Conservation (phyloP, 1,139 yeast species). For the Wickerhamomyces sp. region DNA sequence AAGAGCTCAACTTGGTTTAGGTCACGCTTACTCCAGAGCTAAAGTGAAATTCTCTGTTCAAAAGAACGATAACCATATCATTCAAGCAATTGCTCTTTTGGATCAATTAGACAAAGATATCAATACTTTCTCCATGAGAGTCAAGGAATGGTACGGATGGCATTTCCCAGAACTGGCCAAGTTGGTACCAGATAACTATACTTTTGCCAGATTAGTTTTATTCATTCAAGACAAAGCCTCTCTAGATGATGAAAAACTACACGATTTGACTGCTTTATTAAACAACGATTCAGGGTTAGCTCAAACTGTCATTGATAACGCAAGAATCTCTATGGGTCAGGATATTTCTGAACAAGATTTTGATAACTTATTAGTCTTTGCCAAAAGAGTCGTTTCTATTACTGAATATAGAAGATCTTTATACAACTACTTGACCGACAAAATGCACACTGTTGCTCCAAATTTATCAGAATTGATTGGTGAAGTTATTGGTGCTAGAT, state of each 20-base stretch:
- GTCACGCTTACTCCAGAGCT: slow-evolving; percentile 98
- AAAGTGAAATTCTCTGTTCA: slow-evolving; percentile 98
- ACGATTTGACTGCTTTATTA: slow-evolving; percentile 82
- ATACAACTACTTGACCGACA: slow-evolving; percentile 82
- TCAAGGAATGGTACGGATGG: slow-evolving; percentile 99
- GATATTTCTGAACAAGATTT: slow-evolving; percentile 93
- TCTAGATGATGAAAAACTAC: slow-evolving; percentile 77
- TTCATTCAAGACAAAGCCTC: slow-evolving; percentile 85
- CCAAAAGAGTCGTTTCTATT: slow-evolving; percentile 89
- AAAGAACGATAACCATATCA: slow-evolving; percentile 97
- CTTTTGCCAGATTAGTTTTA: slow-evolving; percentile 78
- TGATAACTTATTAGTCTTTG: slow-evolving; percentile 85
- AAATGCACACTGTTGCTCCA: slow-evolving; percentile 98
- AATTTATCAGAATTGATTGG: slow-evolving; percentile 95
- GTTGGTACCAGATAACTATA: slow-evolving; percentile 88
- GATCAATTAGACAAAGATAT: slow-evolving; percentile 97
- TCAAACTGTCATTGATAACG: slow-evolving; percentile 84
- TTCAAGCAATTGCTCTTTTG: slow-evolving; percentile 94
- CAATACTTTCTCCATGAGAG: slow-evolving; percentile 97
- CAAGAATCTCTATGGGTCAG: slow-evolving; percentile 98
- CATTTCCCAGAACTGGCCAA: slow-evolving; percentile 99
- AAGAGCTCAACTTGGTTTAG: slow-evolving; percentile 97
- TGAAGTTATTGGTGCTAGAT: slow-evolving; percentile 97
- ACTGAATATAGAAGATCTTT: slow-evolving; percentile 89
- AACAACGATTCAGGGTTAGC: slow-evolving; percentile 94